Percentiles rank a stretch among this genome's conserved stretches.
Conservation (phyloP, 208 protist genomes). For the Naegleria gruberi region DNA sequence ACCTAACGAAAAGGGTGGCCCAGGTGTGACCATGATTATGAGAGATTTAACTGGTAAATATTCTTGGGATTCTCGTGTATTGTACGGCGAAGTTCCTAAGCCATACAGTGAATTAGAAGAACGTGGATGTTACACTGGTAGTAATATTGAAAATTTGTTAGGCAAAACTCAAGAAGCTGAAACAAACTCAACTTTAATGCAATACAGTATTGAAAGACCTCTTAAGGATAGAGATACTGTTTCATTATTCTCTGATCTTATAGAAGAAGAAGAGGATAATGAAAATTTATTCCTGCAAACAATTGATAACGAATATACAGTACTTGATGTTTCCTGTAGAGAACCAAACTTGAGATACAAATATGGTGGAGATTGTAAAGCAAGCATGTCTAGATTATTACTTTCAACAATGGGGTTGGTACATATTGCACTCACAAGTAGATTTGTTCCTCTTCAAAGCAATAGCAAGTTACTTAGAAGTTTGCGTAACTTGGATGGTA, state of each 20-base stretch:
- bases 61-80: neutral
- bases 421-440: neutral
- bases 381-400: neutral
- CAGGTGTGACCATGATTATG: neutral
- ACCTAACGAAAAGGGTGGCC: neutral
- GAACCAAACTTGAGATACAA: neutral
- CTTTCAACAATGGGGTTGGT: neutral
- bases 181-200: neutral
- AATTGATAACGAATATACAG: neutral
- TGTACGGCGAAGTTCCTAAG: neutral
- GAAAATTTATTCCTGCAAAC: neutral
- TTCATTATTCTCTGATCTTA: neutral
- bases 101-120: neutral
- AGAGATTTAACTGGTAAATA: constrained; percentile 12
- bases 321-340: neutral
- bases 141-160: neutral
- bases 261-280: neutral
- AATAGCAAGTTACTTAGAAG: constrained; percentile 5
- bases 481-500: constrained; percentile 12
- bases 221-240: neutral
- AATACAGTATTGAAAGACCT: neutral
- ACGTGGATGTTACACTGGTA: neutral
- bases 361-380: neutral
- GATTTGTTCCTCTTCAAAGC: neutral
- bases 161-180: neutral